Percentiles rank a stretch among this genome's conserved stretches.
Evolutionary conservation across 495 filamentous ascomycete species (phyloP).

Genomic region (Glonium stellatum): DNA sequence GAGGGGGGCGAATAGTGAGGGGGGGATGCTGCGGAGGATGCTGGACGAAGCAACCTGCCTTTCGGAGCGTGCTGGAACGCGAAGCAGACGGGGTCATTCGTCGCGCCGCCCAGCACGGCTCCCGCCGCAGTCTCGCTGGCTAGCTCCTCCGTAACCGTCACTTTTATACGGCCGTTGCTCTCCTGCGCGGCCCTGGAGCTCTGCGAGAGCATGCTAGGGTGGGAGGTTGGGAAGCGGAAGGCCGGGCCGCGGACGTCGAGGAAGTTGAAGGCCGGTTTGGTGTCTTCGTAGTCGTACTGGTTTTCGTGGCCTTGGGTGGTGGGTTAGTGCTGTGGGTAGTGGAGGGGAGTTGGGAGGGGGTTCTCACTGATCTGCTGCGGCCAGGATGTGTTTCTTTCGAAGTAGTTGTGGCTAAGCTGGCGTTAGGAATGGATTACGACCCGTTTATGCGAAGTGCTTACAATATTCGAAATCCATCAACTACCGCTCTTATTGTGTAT

Average conservation of each 20-base stretch:
- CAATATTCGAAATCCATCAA: conserved; percentile 64
- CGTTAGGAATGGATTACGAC: neutral
- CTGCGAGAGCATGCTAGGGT: conserved; percentile 61
- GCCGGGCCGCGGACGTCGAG: conserved; percentile 13
- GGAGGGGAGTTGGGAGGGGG: conserved; percentile 42
- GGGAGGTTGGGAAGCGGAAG: conserved; percentile 69
- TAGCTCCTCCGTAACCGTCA: conserved; percentile 60
- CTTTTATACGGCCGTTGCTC: conserved; percentile 62
- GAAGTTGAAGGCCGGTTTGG: neutral
- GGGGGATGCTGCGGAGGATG: conserved; percentile 45
- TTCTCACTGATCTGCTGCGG: conserved; percentile 27
- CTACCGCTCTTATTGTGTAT: conserved; percentile 61
- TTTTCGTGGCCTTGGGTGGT: conserved; percentile 11
- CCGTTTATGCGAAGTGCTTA: conserved; percentile 34
- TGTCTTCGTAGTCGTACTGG: neutral
- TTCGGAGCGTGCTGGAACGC: conserved; percentile 83
- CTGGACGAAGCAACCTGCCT: conserved; percentile 43
- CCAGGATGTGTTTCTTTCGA: conserved; percentile 19
- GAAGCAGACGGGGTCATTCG: conserved; percentile 58
- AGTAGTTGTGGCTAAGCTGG: conserved; percentile 15
- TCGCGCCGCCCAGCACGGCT: conserved; percentile 9
- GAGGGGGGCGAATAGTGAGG: too few species aligned
- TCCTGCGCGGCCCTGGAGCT: conserved; percentile 68
- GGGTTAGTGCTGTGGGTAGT: conserved; percentile 36
- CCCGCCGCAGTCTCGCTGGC: conserved; percentile 6